Evolutionary conservation across 2,329 filamentous ascomycete genomes (phyloP), one percentile per base, ranked within the genome.

Genomic region (Penicillium occitanis): DNA sequence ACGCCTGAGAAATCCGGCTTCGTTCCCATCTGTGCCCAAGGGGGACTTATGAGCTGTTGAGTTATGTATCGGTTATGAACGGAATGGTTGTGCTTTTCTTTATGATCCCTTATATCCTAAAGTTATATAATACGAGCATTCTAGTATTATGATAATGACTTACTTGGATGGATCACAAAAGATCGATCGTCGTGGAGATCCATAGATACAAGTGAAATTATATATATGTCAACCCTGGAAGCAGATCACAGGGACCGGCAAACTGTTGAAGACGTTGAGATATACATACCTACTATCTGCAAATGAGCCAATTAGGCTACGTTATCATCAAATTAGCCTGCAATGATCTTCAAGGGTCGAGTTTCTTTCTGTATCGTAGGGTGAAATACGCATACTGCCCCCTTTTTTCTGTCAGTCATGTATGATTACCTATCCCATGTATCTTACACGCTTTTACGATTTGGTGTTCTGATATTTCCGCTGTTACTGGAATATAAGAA

Each of bases 21-120:
- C 90, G 67, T 98, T 98, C 73, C 95, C 95, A 1, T 90, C 91
- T 50, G 92, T 95, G 0, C 94, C 94, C 1, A 90, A 87, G 61
- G 86, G 85, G 48, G 78, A 78, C 22, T 67, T 80, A 14, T 66
- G 30, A 58, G n/a, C n/a, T 22, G 2, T 8, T 19, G 4, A 4
- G 17, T 2, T 22, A 37, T 22, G 25, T 25, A 25, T 25, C 25
- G 25, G 25, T 25, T 3, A 25, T 25, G 25, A 2, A 25, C 25
- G 25, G 25, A 25, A 25, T 25, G 25, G 25, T 25, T 25, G 25
- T 25, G 3, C 22, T 25, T 25, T 25, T 3, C 3, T 25, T 19
- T 1, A 19, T 19, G 19, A 19, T 19, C 19, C 19, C 19, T 19
- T 19, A 19, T 1, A 19, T 19, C 19, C 19, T 19, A 19, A 19